phyloP scores from a whole-genome alignment of 2,329 filamentous ascomycete genomes.

The Albifimbria verrucaria region DNA sequence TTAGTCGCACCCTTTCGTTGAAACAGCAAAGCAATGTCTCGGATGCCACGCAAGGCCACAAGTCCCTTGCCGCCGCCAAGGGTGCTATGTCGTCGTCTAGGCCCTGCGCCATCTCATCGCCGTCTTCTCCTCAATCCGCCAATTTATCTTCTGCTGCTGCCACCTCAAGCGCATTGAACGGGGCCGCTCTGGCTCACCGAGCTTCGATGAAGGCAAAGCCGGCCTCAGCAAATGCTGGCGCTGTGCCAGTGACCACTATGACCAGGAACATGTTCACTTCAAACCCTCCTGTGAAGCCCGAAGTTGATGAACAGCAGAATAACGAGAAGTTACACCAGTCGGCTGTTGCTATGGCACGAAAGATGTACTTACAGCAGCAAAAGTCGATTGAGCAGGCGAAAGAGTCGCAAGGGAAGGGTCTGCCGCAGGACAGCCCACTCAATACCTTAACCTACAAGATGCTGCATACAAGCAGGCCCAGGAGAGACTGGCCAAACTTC shows the following conservation, averaged over 20 bases:
- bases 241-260: constrained; percentile 66
- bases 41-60: constrained; percentile 49
- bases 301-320: constrained; percentile 70
- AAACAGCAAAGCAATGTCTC: constrained; percentile 23
- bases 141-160: constrained; percentile 32
- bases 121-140: constrained; percentile 31
- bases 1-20: constrained; percentile 25
- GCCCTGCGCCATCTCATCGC: constrained; percentile 63
- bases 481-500: constrained; percentile 76
- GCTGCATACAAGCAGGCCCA: constrained; percentile 83
- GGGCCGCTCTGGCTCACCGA: constrained; percentile 66
- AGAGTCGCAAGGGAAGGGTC: constrained; percentile 31
- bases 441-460: constrained; percentile 70
- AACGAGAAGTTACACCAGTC: constrained; percentile 75
- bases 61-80: constrained; percentile 71
- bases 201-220: constrained; percentile 42
- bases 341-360: constrained; percentile 83
- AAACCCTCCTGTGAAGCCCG: constrained; percentile 66
- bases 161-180: constrained; percentile 67
- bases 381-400: constrained; percentile 52
- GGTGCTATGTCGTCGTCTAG: constrained; percentile 66
- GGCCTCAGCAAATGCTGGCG: constrained; percentile 57
- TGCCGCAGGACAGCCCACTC: constrained; percentile 44
- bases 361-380: constrained; percentile 75
- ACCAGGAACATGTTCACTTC: constrained; percentile 75